phyloP scores from a whole-genome alignment of 2,329 filamentous ascomycete species.

The Periconia sp. region DNA sequence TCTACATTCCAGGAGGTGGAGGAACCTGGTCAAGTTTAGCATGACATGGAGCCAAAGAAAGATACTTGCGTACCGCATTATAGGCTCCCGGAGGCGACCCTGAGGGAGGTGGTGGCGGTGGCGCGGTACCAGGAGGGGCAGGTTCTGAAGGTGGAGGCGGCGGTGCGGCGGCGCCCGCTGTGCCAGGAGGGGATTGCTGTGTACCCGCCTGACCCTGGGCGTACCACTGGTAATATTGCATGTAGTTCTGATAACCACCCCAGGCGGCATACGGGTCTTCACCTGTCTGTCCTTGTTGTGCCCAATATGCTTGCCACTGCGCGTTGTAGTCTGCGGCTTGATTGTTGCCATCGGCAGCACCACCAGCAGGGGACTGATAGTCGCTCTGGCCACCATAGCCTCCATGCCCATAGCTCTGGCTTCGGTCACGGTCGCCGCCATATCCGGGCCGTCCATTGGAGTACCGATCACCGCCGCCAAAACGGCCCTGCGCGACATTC shows the following conservation, averaged over 20 bases:
- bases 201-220: slow-evolving; percentile 29
- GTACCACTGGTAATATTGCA: slow-evolving; percentile 37
- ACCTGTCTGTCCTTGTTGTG: slow-evolving; percentile 72
- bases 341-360: slow-evolving; percentile 50
- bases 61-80: slow-evolving; percentile 30
- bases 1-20: slow-evolving; percentile 43
- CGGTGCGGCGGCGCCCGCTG: slow-evolving; percentile 32
- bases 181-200: slow-evolving; percentile 34
- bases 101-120: slow-evolving; percentile 42
- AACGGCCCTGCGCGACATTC: slow-evolving; percentile 49
- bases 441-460: slow-evolving; percentile 34
- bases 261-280: slow-evolving; percentile 88
- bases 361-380: slow-evolving; percentile 45
- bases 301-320: slow-evolving; percentile 70
- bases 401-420: slow-evolving; percentile 48
- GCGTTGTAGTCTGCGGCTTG: slow-evolving; percentile 73
- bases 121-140: slow-evolving; percentile 32
- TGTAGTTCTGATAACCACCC: slow-evolving; percentile 68
- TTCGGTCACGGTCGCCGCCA: slow-evolving; percentile 48
- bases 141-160: slow-evolving; percentile 40
- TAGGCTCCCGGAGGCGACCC: slow-evolving; percentile 41
- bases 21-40: slow-evolving; percentile 24
- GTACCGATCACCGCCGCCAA: slow-evolving; percentile 49
- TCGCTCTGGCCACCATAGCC: slow-evolving; percentile 43
- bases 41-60: not conserved